Conservation (phyloP, 108 stramenopile genomes). For the Parietichytrium sp. region DNA sequence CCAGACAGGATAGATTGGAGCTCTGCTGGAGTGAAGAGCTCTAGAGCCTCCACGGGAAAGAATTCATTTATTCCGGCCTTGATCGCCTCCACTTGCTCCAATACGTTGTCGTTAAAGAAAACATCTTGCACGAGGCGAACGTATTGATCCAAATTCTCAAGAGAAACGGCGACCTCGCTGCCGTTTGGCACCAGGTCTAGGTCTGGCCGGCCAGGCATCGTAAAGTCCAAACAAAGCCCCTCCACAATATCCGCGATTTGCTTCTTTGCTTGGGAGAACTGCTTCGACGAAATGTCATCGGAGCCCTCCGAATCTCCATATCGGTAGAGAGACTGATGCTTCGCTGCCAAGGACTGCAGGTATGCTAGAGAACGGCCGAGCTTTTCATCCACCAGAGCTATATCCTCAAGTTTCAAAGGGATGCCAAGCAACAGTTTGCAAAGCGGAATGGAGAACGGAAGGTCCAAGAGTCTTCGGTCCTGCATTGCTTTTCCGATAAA, state of each 20-base stretch:
- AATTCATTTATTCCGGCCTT: background rate
- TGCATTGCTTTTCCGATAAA: conserved; percentile 35
- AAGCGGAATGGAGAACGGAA: background rate
- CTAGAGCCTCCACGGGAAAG: conserved; percentile 20
- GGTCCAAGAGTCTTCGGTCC: background rate
- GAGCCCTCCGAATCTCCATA: no score
- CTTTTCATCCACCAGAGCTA: background rate
- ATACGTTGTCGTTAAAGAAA: background rate
- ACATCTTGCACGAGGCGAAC: background rate
- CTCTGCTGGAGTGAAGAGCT: background rate
- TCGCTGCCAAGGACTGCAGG: background rate
- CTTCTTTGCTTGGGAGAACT: background rate
- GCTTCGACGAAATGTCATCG: background rate
- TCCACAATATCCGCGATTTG: background rate
- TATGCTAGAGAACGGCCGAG: background rate
- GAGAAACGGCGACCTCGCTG: background rate
- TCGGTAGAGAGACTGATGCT: no score
- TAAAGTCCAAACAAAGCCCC: background rate
- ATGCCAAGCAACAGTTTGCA: background rate
- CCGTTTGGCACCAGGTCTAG: background rate
- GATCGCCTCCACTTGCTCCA: background rate
- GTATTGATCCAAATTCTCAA: background rate
- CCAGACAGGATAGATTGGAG: conserved; percentile 11
- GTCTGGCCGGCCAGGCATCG: background rate
- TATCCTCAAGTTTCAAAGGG: background rate